These are phyloP conservation scores for Salix brachista DNA, from an alignment of 345 rosid species.

Conservation along the genomic window DNA sequence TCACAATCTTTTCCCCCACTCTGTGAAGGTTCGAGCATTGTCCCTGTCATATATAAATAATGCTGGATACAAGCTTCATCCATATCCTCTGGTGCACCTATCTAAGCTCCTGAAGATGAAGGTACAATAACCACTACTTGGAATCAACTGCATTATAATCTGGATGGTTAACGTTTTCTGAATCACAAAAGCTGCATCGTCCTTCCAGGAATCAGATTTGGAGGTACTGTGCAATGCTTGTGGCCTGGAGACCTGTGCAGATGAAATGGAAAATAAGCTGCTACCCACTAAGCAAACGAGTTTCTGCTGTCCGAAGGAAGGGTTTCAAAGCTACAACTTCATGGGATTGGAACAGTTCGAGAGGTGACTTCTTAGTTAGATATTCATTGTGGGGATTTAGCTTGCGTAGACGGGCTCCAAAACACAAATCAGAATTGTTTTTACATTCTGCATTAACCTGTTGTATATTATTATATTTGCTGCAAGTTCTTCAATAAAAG, in stretches of 20 bases:
- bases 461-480: neutral
- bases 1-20: neutral
- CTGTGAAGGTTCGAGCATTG: constrained; percentile 53
- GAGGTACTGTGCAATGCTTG: constrained; percentile 69
- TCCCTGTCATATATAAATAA: constrained; percentile 62
- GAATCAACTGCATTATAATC: neutral
- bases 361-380: constrained; percentile 5
- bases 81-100: constrained; percentile 58
- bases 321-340: constrained; percentile 39
- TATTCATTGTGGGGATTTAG: neutral
- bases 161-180: neutral
- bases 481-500: neutral
- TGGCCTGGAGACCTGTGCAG: constrained; percentile 58
- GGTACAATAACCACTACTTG: constrained; percentile 31
- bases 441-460: neutral
- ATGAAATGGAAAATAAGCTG: constrained; percentile 50
- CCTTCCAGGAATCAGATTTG: constrained; percentile 58
- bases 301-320: constrained; percentile 47
- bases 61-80: constrained; percentile 89
- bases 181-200: constrained; percentile 11
- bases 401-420: neutral
- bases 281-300: constrained; percentile 66
- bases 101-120: constrained; percentile 69
- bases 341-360: constrained; percentile 35
- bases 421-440: neutral